A percentile compares a stretch with the other conserved stretches of the same genome.
Conservation (phyloP, 2,329 filamentous ascomycete genomes). For the Kalmusia sp. region DNA sequence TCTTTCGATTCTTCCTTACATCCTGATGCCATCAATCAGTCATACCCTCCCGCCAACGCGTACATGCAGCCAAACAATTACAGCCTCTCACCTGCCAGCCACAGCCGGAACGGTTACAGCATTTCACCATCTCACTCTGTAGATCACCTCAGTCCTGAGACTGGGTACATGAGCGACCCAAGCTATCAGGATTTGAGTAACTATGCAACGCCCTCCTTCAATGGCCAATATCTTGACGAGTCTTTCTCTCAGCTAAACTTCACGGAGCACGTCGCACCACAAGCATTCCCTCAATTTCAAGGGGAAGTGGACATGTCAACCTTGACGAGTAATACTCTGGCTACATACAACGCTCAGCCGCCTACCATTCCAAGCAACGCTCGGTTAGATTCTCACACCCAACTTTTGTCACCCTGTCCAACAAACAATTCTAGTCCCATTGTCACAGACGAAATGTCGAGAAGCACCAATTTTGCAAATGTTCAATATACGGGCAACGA, state of each 20-base stretch:
- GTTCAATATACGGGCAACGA: constrained; percentile 28
- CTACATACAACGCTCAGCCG: constrained; percentile 40
- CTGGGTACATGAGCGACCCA: constrained; percentile 42
- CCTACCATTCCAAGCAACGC: constrained; percentile 27
- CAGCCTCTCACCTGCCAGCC: constrained; percentile 35
- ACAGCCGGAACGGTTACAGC: constrained; percentile 38
- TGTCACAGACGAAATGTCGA: constrained; percentile 36
- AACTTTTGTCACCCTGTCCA: constrained; percentile 43
- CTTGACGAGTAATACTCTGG: constrained; percentile 34
- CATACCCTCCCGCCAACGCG: constrained; percentile 36
- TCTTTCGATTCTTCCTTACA: constrained; percentile 46
- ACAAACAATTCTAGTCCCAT: constrained; percentile 48
- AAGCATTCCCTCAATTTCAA: constrained; percentile 31
- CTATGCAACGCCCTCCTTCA: constrained; percentile 42
- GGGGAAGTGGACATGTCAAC: constrained; percentile 35
- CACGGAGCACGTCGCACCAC: constrained; percentile 28
- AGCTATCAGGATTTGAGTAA: constrained; percentile 39
- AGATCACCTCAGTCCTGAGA: constrained; percentile 47
- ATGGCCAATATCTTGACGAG: constrained; percentile 39
- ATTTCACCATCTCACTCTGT: constrained; percentile 48
- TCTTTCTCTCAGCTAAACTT: constrained; percentile 36
- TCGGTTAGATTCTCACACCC: constrained; percentile 34
- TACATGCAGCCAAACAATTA: constrained; percentile 36
- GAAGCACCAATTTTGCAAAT: constrained; percentile 20
- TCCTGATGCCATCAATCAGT: constrained; percentile 37